These are phyloP conservation scores for Gastrolobium bilobum DNA, from an alignment of 306 rosid genomes.

Conservation along the genomic window DNA sequence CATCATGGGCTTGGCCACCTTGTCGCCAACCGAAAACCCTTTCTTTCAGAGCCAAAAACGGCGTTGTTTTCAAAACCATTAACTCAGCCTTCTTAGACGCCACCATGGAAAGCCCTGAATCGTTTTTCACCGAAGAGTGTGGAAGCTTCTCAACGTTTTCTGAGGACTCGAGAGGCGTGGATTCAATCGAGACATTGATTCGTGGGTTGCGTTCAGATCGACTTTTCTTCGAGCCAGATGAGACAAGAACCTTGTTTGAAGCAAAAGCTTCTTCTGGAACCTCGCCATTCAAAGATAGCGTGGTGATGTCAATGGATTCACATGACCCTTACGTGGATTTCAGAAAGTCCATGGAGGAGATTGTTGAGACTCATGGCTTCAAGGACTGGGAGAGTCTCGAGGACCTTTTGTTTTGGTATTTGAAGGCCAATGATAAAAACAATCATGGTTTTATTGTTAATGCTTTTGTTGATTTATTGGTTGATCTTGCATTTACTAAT, in stretches of 20 bases:
- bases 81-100: slow-evolving; percentile 63
- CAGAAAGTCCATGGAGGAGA: slow-evolving; percentile 82
- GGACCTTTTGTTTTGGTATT: slow-evolving; percentile 73
- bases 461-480: slow-evolving; percentile 82
- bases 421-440: slow-evolving; percentile 61
- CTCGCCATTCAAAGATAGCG: slow-evolving; percentile 58
- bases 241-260: slow-evolving; percentile 63
- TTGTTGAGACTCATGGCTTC: slow-evolving; percentile 74
- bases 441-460: slow-evolving; percentile 65
- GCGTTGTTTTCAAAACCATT: slow-evolving; percentile 54
- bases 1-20: slow-evolving; percentile 70
- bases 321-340: slow-evolving; percentile 74
- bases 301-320: slow-evolving; percentile 65
- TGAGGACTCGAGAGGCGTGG: slow-evolving; percentile 47
- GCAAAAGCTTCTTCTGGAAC: slow-evolving; percentile 38
- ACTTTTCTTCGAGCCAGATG: slow-evolving; percentile 69
- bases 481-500: slow-evolving; percentile 48
- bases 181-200: slow-evolving; percentile 63
- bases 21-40: slow-evolving; percentile 81
- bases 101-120: slow-evolving; percentile 38
- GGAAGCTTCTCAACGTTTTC: slow-evolving; percentile 54
- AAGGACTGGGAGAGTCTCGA: slow-evolving; percentile 77
- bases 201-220: slow-evolving; percentile 72
- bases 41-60: slow-evolving; percentile 62
- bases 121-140: slow-evolving; percentile 53